phyloP scores from a whole-genome alignment of 768 basidiomycete species.

The Leccinum variicolor region DNA sequence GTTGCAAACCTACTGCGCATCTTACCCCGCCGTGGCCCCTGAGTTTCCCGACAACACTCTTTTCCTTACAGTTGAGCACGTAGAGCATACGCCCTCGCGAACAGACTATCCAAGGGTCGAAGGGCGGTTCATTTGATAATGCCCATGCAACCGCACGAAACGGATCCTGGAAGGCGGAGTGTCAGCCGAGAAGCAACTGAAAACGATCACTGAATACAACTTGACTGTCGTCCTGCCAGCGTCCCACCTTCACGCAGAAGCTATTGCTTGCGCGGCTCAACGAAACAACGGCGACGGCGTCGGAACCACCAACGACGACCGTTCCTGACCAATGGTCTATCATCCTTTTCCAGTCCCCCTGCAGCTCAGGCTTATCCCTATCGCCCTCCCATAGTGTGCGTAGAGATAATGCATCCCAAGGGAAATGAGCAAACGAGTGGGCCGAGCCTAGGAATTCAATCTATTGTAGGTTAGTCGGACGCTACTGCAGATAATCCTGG shows the following conservation, averaged over 20 bases:
- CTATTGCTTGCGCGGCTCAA: slow-evolving; percentile 13
- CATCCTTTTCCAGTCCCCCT: slow-evolving; percentile 43
- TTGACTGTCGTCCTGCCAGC: slow-evolving; percentile 5
- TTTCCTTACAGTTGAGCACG: slow-evolving; percentile 46
- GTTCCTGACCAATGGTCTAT: slow-evolving; percentile 48
- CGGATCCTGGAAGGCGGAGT: slow-evolving; percentile 12
- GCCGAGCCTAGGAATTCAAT: slow-evolving; percentile 33
- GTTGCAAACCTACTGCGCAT: slow-evolving; percentile 2
- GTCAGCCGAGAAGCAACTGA: slow-evolving; percentile 3
- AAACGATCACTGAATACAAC: slow-evolving; percentile 10
- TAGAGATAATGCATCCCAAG: slow-evolving; percentile 36
- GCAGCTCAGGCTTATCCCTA: slow-evolving; percentile 28
- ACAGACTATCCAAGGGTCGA: slow-evolving; percentile 60
- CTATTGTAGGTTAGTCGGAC: slow-evolving; percentile 13
- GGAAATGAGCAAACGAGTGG: slow-evolving; percentile 47
- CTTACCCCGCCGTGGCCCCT: slow-evolving; percentile 75
- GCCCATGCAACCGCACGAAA: slow-evolving; percentile 55
- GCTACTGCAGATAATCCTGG: slow-evolving; percentile 1
- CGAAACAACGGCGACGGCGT: slow-evolving; percentile 38
- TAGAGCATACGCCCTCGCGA: slow-evolving; percentile 53
- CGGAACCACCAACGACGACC: slow-evolving; percentile 45
- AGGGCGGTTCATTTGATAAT: slow-evolving; percentile 39
- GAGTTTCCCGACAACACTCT: slow-evolving; percentile 43
- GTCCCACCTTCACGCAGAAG: slow-evolving; percentile 36
- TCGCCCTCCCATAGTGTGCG: slow-evolving; percentile 37